These are phyloP conservation scores for Solanum rostratum DNA, from an alignment of 257 asterid genomes.

Conservation along the genomic window DNA sequence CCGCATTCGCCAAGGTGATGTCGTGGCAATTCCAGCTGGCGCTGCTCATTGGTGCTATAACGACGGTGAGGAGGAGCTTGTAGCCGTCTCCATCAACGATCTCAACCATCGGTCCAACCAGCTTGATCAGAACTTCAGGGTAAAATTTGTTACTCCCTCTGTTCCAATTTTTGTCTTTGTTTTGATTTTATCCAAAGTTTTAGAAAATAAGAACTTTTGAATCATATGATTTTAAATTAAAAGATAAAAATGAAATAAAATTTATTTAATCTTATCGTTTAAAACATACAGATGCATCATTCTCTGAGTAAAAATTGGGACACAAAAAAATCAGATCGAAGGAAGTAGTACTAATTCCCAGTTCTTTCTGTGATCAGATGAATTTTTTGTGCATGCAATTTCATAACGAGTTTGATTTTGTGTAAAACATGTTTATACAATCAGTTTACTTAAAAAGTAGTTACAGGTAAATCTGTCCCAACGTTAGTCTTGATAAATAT, in stretches of 20 bases:
- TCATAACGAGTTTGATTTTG: background rate
- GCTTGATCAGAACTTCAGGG: conserved; percentile 61
- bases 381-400: background rate
- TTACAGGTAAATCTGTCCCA: background rate
- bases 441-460: background rate
- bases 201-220: too few species aligned
- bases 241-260: too few species aligned
- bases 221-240: too few species aligned
- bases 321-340: background rate
- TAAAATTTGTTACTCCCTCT: background rate
- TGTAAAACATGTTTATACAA: background rate
- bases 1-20: conserved; percentile 43
- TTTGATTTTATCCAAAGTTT: too few species aligned
- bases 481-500: background rate
- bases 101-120: conserved; percentile 61
- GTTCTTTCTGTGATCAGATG: background rate
- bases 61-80: conserved; percentile 42
- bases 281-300: too few species aligned
- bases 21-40: conserved; percentile 56
- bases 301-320: too few species aligned
- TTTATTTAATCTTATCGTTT: too few species aligned
- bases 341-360: background rate
- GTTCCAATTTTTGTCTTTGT: too few species aligned
- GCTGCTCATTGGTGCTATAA: conserved; percentile 64
- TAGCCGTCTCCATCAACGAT: conserved; percentile 51